phyloP scores from a whole-genome alignment of 2,329 filamentous ascomycete genomes.

The Knufia fluminis region DNA sequence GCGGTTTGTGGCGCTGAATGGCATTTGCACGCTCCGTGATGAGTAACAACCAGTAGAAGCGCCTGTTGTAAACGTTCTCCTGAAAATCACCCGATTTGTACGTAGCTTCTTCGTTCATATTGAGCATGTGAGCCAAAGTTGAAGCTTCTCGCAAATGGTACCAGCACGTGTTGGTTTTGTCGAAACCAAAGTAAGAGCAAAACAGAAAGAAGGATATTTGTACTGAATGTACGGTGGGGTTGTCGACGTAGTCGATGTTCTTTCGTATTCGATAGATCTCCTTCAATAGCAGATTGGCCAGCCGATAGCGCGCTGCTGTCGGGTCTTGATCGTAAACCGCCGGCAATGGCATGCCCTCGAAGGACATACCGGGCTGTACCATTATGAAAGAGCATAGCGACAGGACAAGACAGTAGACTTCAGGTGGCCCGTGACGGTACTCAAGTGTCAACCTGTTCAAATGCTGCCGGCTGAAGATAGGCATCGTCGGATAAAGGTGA shows the following conservation, averaged over 20 bases:
- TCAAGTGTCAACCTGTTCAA: constrained; percentile 27
- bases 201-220: constrained; percentile 75
- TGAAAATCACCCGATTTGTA: constrained; percentile 51
- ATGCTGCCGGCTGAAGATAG: constrained; percentile 30
- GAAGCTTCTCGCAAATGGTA: constrained; percentile 69
- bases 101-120: constrained; percentile 35
- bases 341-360: constrained; percentile 46
- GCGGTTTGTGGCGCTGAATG: constrained; percentile 54
- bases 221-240: constrained; percentile 32
- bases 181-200: constrained; percentile 60
- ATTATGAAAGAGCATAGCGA: constrained; percentile 36
- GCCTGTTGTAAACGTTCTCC: constrained; percentile 55
- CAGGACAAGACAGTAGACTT: constrained; percentile 34
- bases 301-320: constrained; percentile 51
- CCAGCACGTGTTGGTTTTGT: constrained; percentile 69
- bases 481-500: constrained; percentile 43
- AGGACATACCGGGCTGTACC: constrained; percentile 37
- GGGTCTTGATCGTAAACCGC: constrained; percentile 49
- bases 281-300: constrained; percentile 59
- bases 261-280: constrained; percentile 46
- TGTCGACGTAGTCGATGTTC: constrained; percentile 33
- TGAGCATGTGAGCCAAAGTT: constrained; percentile 47
- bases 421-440: constrained; percentile 33
- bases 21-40: constrained; percentile 63
- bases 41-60: constrained; percentile 65